These are phyloP conservation scores for Neospora caninum DNA, from an alignment of 169 alveolate genomes.

Conservation along the genomic window DNA sequence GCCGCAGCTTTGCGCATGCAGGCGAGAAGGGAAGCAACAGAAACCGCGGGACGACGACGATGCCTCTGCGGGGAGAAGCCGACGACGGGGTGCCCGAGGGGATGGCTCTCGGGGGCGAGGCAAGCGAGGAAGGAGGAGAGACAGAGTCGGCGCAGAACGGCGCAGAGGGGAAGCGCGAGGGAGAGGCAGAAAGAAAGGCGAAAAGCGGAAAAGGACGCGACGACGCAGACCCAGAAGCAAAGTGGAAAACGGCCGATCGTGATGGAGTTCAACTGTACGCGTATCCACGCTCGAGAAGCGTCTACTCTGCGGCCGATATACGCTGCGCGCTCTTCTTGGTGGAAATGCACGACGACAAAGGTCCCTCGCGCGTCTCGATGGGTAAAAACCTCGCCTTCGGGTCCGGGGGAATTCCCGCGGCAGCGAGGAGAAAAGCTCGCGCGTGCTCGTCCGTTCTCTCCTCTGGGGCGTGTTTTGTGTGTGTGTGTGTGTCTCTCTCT, in stretches of 20 bases:
- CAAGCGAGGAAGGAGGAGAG: neutral
- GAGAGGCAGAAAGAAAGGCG: neutral
- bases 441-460: too few species aligned
- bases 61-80: too few species aligned
- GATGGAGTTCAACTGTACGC: neutral
- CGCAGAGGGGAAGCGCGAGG: neutral
- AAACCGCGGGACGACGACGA: too few species aligned
- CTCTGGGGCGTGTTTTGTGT: neutral
- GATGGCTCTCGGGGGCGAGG: neutral
- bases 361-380: constrained; percentile 22
- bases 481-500: too few species aligned
- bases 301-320: neutral
- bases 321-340: constrained; percentile 45
- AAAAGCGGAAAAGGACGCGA: neutral
- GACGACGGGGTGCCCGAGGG: neutral
- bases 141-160: neutral
- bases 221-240: neutral
- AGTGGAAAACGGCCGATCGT: neutral
- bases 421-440: too few species aligned
- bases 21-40: too few species aligned
- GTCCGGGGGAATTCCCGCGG: too few species aligned
- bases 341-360: constrained; percentile 57
- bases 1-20: too few species aligned
- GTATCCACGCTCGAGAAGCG: neutral
- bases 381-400: neutral